Base-by-base conservation (phyloP, 768 basidiomycete genomes). In the Mycena chlorophos region DNA sequence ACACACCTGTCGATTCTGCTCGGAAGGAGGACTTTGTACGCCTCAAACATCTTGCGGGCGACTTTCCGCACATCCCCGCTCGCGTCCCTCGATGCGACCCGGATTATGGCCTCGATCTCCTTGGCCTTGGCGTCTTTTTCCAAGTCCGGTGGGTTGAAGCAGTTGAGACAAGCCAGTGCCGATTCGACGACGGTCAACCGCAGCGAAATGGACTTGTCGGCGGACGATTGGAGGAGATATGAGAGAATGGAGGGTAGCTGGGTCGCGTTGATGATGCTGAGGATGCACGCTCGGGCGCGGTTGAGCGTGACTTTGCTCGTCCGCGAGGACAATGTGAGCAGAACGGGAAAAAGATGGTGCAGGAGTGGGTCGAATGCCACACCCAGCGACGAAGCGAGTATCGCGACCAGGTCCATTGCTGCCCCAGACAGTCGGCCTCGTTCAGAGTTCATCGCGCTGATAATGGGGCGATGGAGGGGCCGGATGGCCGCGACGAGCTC, bases 271-370 rank as follows among this genome's bases (percentile, higher is more conserved):
- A 92, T 78, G 55, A 91, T 79, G 22, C 76, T 65, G 38, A 79
- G 66, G 39, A 92, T 79, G 61, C 83, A 84, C 0, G 76, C 66
- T 56, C 78, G 81, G 1, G 88, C 86, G 28, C 90, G 86, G 39
- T 76, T 79, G 61, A 85, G 71, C 63, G 89, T 82, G 45, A 94
- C 82, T 69, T 91, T 94, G 77, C 88, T 93, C 19, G 91, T 79
- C 20, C 89, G 83, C 17, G 82, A 76, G 59, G 88, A 90, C 22
- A 91, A 71, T 1, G 73, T 70, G 13, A 94, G 73, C 19, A 94
- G 73, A 5, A 83, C 71, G 0, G 91, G 91, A 39, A 93, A 61
- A 63, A 88, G 86, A 13, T 85, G 65, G n/a, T 80, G 69, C 5
- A 91, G 69, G 20, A 93, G 75, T 2, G 83, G 78, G 37, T 88